Conservation (phyloP, 2,329 filamentous ascomycete species). For the Berkeleyomyces rouxiae region DNA sequence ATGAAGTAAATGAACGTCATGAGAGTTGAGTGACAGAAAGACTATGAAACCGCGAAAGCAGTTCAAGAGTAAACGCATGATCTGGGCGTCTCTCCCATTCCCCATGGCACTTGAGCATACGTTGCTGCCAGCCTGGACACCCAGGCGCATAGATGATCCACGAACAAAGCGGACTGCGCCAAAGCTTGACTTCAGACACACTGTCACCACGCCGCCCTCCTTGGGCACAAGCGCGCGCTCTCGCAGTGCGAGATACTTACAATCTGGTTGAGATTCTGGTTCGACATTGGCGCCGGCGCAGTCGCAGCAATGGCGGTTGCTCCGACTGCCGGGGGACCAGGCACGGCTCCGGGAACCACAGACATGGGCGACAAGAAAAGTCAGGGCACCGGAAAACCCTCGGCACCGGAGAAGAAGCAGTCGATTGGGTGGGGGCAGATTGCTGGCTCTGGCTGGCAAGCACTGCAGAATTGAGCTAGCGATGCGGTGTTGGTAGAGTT, state of each 20-base stretch:
- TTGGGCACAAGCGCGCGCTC: neutral
- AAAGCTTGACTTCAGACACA: neutral
- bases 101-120: no score
- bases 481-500: no score
- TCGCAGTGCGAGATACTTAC: conserved; percentile 38
- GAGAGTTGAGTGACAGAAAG: neutral
- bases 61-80: no score
- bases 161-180: no score
- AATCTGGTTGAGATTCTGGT: conserved; percentile 89
- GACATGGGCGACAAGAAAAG: neutral
- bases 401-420: neutral
- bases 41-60: no score
- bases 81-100: no score
- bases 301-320: conserved; percentile 18
- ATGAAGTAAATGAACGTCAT: neutral
- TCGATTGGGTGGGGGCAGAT: no score
- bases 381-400: no score
- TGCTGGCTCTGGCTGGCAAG: no score
- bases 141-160: no score
- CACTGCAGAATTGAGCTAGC: no score
- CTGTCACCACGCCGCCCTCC: neutral
- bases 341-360: conserved; percentile 15
- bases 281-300: conserved; percentile 39
- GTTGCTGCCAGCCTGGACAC: no score
- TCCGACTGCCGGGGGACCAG: conserved; percentile 14